Percentiles rank a stretch among this genome's conserved stretches.
Conservation (phyloP, 805 yeast species). For the Suhomyces sp. region DNA sequence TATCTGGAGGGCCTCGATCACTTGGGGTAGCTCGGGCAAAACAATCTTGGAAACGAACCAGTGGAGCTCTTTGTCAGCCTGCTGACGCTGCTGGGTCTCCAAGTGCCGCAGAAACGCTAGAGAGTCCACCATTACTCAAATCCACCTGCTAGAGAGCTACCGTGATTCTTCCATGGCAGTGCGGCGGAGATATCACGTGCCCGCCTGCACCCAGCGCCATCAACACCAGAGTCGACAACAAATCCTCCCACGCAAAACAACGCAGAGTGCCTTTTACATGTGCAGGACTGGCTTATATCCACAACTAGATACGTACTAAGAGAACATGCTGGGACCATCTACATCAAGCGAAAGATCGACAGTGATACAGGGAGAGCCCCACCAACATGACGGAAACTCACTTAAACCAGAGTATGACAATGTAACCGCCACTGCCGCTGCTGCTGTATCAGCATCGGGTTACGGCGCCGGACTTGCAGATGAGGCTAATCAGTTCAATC, state of each 20-base stretch:
- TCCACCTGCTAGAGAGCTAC: neutral
- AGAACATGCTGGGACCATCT: conserved; percentile 28
- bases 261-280: conserved; percentile 10
- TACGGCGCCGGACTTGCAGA: conserved; percentile 6
- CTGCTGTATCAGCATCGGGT: conserved; percentile 10
- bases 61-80: conserved; percentile 28
- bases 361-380: conserved; percentile 9
- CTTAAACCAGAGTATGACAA: conserved; percentile 11
- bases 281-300: conserved; percentile 27
- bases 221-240: conserved; percentile 4
- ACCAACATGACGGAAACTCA: conserved; percentile 9
- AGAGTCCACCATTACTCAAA: neutral
- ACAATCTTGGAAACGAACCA: conserved; percentile 26
- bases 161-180: neutral
- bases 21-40: conserved; percentile 29
- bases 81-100: neutral
- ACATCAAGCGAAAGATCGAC: conserved; percentile 29
- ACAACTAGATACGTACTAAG: neutral
- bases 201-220: neutral
- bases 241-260: conserved; percentile 3
- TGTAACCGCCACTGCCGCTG: conserved; percentile 17
- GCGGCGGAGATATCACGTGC: neutral
- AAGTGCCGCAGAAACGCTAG: neutral
- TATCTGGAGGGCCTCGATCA: conserved; percentile 36
- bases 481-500: conserved; percentile 11